Percentiles rank a stretch among this genome's conserved stretches.
phyloP scores from a whole-genome alignment of 2,329 filamentous ascomycete species.

The Colletotrichum tanaceti region DNA sequence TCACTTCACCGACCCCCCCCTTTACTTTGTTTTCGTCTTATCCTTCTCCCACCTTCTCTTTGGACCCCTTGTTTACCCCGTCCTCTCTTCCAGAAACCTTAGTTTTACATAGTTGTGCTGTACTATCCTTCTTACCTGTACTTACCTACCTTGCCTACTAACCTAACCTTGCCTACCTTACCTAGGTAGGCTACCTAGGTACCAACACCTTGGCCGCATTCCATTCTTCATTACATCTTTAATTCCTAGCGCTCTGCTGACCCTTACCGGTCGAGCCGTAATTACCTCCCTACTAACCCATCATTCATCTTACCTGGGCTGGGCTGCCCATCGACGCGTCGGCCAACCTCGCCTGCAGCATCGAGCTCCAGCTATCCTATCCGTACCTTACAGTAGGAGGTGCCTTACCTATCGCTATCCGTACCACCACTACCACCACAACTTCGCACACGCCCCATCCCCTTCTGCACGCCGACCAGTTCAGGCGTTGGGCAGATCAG shows the following conservation, averaged over 20 bases:
- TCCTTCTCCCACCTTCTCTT: slow-evolving; percentile 4
- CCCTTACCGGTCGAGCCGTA: slow-evolving; percentile 18
- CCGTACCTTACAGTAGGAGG: no score
- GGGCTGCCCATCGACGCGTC: slow-evolving; percentile 15
- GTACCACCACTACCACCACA: background rate
- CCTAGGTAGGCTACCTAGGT: no score
- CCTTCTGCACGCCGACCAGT: slow-evolving; percentile 2
- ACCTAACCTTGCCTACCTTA: no score
- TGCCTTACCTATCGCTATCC: no score
- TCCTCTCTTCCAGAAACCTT: slow-evolving; percentile 13
- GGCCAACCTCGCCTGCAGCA: slow-evolving; percentile 14
- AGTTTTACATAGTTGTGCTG: background rate
- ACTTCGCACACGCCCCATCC: slow-evolving; percentile 16
- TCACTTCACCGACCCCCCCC: background rate
- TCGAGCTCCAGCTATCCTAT: background rate
- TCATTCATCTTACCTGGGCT: background rate
- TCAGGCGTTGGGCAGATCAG: background rate
- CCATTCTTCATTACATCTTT: slow-evolving; percentile 14
- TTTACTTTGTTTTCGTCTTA: slow-evolving; percentile 3
- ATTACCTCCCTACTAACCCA: slow-evolving; percentile 12
- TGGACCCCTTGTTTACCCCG: slow-evolving; percentile 17
- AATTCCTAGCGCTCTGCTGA: slow-evolving; percentile 9
- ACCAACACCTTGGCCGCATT: background rate
- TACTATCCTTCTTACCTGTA: no score
- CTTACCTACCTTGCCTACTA: no score